Percentiles rank a stretch among this genome's conserved stretches.
Evolutionary conservation across 495 filamentous ascomycete species (phyloP).

Genomic region (Annulohypoxylon nitens): DNA sequence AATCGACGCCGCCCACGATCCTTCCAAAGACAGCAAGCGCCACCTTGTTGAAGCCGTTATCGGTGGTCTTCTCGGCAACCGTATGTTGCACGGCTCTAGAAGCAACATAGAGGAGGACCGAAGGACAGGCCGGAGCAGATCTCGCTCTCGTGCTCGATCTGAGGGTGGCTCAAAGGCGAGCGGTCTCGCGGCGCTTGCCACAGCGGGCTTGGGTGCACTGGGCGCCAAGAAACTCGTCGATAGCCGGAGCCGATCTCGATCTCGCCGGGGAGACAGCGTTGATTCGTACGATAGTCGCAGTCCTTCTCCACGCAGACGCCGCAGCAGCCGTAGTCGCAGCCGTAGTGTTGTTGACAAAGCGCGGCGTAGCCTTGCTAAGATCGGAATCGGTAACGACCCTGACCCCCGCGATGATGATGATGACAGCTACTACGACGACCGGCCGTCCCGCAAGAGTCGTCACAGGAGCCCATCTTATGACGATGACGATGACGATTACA

Average conservation of each 20-base stretch:
- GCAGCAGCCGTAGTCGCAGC: constrained; percentile 58
- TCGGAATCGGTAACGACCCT: constrained; percentile 61
- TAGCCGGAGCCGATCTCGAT: constrained; percentile 69
- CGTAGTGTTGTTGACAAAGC: constrained; percentile 63
- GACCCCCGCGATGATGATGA: constrained; percentile 58
- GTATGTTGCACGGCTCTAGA: constrained; percentile 79
- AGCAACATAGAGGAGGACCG: constrained; percentile 70
- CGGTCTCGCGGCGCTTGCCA: constrained; percentile 74
- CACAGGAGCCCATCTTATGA: constrained; percentile 51
- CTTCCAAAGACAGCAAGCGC: constrained; percentile 79
- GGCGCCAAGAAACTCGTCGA: constrained; percentile 85
- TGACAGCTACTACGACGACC: constrained; percentile 54
- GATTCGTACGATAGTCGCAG: constrained; percentile 67
- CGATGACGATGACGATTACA: constrained; percentile 69
- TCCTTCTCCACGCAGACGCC: constrained; percentile 53
- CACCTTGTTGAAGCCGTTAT: constrained; percentile 79
- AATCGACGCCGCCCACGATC: constrained; percentile 80
- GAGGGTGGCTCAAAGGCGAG: constrained; percentile 58
- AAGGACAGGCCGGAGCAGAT: constrained; percentile 64
- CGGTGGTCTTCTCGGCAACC: constrained; percentile 86
- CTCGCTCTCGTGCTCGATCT: constrained; percentile 67
- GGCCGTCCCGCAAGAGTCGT: constrained; percentile 45
- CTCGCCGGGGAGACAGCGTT: constrained; percentile 57
- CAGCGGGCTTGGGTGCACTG: constrained; percentile 79
- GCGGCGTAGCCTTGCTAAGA: constrained; percentile 60